Conservation (phyloP, 1,139 yeast species). For the Taphrina communis region DNA sequence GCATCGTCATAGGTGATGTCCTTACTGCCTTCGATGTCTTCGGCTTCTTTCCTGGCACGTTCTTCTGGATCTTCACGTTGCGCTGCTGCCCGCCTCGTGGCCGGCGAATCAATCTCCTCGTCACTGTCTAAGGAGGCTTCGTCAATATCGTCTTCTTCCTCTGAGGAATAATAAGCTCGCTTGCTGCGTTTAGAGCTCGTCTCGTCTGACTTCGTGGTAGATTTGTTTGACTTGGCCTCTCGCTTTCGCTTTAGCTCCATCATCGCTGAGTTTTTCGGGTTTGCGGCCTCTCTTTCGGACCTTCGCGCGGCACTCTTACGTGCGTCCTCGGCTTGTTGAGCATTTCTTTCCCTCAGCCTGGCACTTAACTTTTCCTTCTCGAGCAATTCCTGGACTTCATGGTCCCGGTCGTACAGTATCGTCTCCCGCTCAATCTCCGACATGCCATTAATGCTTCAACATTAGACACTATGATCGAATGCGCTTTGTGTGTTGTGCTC, state of each 20-base stretch:
- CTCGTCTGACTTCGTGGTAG: constrained; percentile 47
- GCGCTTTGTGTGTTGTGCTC: not conserved
- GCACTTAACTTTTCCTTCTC: constrained; percentile 82
- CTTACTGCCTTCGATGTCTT: constrained; percentile 49
- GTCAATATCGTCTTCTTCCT: constrained; percentile 50
- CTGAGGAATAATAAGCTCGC: constrained; percentile 45
- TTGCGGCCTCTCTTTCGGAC: constrained; percentile 48
- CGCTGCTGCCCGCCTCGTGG: constrained; percentile 48
- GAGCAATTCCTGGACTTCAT: constrained; percentile 83
- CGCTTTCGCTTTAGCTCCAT: constrained; percentile 86
- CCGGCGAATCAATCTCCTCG: constrained; percentile 48
- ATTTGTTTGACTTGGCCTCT: constrained; percentile 58
- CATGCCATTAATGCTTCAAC: constrained; percentile 62
- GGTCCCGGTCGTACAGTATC: constrained; percentile 86
- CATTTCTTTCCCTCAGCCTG: constrained; percentile 67
- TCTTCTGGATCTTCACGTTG: constrained; percentile 44
- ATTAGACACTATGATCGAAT: not conserved
- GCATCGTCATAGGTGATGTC: constrained; percentile 62
- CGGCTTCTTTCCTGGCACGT: constrained; percentile 45
- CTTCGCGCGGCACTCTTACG: constrained; percentile 48
- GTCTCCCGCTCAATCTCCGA: constrained; percentile 93
- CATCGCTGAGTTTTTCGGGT: constrained; percentile 64
- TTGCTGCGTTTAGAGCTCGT: constrained; percentile 43
- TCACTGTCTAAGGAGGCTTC: constrained; percentile 47
- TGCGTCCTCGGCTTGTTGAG: constrained; percentile 36